phyloP scores from a whole-genome alignment of 23 red algal species.

The Gracilariopsis chorda region DNA sequence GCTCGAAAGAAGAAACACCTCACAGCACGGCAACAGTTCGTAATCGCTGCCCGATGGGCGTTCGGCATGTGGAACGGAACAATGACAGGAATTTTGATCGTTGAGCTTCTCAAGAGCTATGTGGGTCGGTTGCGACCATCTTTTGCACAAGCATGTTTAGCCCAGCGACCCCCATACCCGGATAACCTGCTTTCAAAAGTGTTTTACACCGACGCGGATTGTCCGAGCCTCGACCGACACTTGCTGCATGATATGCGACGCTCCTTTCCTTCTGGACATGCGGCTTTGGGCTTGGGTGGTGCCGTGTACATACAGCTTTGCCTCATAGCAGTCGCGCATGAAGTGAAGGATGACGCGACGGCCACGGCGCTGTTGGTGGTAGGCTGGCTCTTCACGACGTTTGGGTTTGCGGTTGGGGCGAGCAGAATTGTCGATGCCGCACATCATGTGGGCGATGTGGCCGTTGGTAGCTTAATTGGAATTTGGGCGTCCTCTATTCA shows the following conservation, averaged over 20 bases:
- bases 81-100: slow-evolving; percentile 11
- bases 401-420: slow-evolving; percentile 25
- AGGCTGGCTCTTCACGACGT: not conserved
- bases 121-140: slow-evolving; percentile 71
- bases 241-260: slow-evolving; percentile 49
- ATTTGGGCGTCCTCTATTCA: slow-evolving; percentile 31
- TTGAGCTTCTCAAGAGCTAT: slow-evolving; percentile 53
- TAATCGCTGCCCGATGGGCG: slow-evolving; percentile 20
- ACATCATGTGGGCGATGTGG: slow-evolving; percentile 81
- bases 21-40: not conserved
- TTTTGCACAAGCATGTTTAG: slow-evolving; percentile 60
- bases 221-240: not conserved
- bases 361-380: not conserved
- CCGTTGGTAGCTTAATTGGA: slow-evolving; percentile 61
- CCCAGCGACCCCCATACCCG: not conserved
- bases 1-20: not conserved
- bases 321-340: not conserved
- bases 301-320: slow-evolving; percentile 30
- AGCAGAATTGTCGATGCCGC: slow-evolving; percentile 61
- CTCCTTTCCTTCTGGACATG: slow-evolving; percentile 68
- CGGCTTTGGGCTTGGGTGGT: slow-evolving; percentile 28
- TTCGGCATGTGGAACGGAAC: slow-evolving; percentile 31
- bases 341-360: not conserved
- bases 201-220: not conserved
- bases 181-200: not conserved